These are phyloP conservation scores for Tylopilus vinaceipallidus DNA, from an alignment of 768 basidiomycete species.

Conservation along the genomic window DNA sequence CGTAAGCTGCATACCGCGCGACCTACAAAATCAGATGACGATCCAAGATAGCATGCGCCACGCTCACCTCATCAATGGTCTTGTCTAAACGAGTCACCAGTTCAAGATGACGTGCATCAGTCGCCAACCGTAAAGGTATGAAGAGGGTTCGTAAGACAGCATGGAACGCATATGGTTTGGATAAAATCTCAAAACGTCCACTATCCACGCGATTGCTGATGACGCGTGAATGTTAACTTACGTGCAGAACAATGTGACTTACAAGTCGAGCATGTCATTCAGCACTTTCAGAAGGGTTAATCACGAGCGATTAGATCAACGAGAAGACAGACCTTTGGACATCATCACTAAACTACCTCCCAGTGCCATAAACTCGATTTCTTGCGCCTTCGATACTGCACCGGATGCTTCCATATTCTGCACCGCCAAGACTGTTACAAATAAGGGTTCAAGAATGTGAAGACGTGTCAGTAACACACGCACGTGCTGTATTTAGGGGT, in stretches of 20 bases:
- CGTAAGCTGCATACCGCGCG: constrained; percentile 57
- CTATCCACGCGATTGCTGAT: constrained; percentile 82
- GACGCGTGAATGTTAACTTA: constrained; percentile 2
- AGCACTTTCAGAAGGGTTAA: constrained; percentile 45
- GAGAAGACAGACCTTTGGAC: constrained; percentile 60
- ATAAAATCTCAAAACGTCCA: constrained; percentile 73
- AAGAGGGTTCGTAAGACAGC: constrained; percentile 74
- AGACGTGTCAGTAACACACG: constrained; percentile 7
- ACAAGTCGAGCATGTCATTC: constrained; percentile 83
- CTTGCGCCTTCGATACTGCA: constrained; percentile 68
- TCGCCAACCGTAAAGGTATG: constrained; percentile 64
- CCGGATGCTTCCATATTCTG: constrained; percentile 89
- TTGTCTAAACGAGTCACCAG: constrained; percentile 69
- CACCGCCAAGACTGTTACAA: constrained; percentile 62
- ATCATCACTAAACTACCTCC: constrained; percentile 84
- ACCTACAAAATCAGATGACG: constrained; percentile 37
- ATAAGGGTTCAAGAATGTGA: not conserved
- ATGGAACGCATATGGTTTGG: constrained; percentile 72
- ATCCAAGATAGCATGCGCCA: not conserved
- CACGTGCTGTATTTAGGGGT: constrained; percentile 72
- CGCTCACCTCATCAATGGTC: constrained; percentile 55
- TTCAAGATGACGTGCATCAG: constrained; percentile 63
- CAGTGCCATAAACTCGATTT: constrained; percentile 85
- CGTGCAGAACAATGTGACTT: constrained; percentile 24
- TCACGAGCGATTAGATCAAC: not conserved